phyloP scores from a whole-genome alignment of 1,284 basidiomycete genomes.

The Rhodotorula glutinis region DNA sequence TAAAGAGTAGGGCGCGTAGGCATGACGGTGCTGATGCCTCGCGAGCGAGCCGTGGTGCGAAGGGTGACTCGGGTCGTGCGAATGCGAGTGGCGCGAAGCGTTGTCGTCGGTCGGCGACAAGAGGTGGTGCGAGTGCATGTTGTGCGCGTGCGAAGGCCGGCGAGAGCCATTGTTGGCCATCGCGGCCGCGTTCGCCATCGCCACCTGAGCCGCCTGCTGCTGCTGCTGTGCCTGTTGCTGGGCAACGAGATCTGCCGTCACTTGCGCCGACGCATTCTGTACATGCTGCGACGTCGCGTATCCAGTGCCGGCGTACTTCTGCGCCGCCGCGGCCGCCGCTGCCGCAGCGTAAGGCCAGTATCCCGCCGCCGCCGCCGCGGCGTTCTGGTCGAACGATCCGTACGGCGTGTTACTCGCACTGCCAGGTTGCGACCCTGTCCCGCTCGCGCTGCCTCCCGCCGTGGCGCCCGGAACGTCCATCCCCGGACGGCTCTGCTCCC shows the following conservation, averaged over 20 bases:
- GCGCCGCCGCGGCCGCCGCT: background rate
- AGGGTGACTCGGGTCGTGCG: constrained; percentile 39
- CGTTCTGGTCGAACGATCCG: constrained; percentile 28
- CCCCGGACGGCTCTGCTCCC: constrained; percentile 7
- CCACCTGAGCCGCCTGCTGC: constrained; percentile 1
- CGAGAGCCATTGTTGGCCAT: constrained; percentile 3
- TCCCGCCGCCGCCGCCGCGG: constrained; percentile 11
- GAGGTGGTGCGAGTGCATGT: constrained; percentile 10
- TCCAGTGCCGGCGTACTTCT: constrained; percentile 7
- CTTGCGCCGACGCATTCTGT: constrained; percentile 2
- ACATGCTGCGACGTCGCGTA: constrained; percentile 11
- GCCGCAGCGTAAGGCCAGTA: constrained; percentile 9
- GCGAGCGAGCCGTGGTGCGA: constrained; percentile 37
- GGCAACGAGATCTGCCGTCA: background rate
- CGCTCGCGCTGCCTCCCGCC: background rate
- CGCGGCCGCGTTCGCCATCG: constrained; percentile 6
- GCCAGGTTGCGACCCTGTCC: constrained; percentile 3
- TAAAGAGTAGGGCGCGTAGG: constrained; percentile 41
- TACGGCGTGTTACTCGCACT: constrained; percentile 33
- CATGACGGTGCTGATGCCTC: constrained; percentile 40
- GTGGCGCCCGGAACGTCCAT: background rate
- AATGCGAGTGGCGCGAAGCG: constrained; percentile 35
- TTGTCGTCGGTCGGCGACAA: constrained; percentile 21
- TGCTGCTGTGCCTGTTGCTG: constrained; percentile 6
- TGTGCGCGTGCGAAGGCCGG: constrained; percentile 8